Evolutionary conservation across 306 rosid species (phyloP).

Genomic region (Quercus suber): DNA sequence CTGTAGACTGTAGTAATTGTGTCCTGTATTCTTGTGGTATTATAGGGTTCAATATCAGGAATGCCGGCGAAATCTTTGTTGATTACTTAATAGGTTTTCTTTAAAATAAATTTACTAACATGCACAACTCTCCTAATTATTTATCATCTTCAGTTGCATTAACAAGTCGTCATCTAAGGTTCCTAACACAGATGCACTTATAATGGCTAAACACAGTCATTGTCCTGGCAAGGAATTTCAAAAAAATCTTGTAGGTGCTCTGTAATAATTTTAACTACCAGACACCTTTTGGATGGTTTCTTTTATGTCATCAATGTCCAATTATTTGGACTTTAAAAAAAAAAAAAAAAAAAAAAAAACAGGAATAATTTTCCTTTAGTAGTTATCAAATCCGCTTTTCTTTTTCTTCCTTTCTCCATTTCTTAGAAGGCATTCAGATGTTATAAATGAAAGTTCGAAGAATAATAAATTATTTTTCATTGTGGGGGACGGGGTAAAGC

Average conservation of each 20-base stretch:
- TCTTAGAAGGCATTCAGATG: background rate
- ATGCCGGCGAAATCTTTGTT: background rate
- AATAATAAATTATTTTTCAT: background rate
- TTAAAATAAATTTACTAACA: background rate
- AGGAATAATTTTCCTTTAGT: background rate
- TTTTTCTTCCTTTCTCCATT: background rate
- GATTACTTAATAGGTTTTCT: background rate
- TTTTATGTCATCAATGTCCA: background rate
- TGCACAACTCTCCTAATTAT: background rate
- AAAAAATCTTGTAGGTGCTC: background rate
- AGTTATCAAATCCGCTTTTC: background rate
- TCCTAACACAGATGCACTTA: background rate
- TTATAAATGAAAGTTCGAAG: background rate
- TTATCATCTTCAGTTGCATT: background rate
- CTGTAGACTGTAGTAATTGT: background rate
- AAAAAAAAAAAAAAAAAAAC: no score
- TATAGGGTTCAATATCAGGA: background rate
- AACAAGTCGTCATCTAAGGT: background rate
- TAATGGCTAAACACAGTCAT: background rate
- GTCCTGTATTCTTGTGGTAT: background rate
- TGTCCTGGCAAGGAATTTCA: background rate
- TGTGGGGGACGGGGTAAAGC: background rate
- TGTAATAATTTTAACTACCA: background rate
- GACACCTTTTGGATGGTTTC: background rate
- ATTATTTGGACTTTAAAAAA: background rate